Base-by-base conservation (phyloP, 202 grass and related monocot genomes). In the Cymbopogon flexuosus region DNA sequence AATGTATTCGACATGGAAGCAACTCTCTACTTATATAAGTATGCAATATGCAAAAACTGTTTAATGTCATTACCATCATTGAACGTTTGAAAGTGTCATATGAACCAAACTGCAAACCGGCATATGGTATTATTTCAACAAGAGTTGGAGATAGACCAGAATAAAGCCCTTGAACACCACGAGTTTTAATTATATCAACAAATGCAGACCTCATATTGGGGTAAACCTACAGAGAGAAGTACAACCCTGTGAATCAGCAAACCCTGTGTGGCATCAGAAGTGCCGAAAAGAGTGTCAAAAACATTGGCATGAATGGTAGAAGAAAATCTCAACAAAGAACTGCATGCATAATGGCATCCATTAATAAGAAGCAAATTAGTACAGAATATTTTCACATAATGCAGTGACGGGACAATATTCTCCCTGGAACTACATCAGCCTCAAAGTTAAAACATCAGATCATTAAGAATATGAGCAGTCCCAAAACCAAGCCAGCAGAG, bases 101-200 rank as follows among this genome's bases (percentile, higher is more conserved):
- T 76, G 95, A 93, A 60, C 95, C 95, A 78, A 98, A 93, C 64
- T 98, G 95, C 82, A 98, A 71, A 43, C 92, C 92, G 33, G 95
- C 95, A 79, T 98, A 98, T 84, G 95, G 95, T 91, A 98, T 88
- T 63, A 93, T 98, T 84, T 98, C 95, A 82, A 95, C 90, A 11
- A 98, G 76, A 49, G 95, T 98, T 70, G 92, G 92, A 16, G 86
- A 81, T 62, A 98, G 70, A 73, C 92, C 92, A 21, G 90, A 84
- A 90, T 98, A 98, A 77, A 98, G 83, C 67, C 95, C 95, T 85
- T 22, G 90, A 68, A 93, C 27, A 80, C 95, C 95, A 23, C 95
- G 88, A 31, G 80, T 85, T 83, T 84, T 84, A 46, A 95, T 77
- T 77, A 95, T 95, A 54, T 95, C 88, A 68, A 91, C 3, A 75